Base-by-base conservation (phyloP, 1,139 yeast genomes). In the Magnusiomyces fungicola region DNA sequence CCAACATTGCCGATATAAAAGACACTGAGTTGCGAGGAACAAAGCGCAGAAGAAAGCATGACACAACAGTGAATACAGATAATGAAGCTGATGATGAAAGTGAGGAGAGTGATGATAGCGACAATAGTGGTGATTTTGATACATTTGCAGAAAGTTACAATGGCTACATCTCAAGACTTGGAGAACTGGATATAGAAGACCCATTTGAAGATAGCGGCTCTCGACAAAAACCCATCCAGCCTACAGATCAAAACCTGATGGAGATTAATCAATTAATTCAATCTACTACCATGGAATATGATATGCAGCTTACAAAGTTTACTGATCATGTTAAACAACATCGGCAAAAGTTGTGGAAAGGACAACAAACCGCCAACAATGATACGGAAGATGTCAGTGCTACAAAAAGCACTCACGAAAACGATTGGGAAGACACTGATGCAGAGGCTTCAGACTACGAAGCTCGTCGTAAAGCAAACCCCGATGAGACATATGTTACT, bases 201-300 rank as follows among this genome's bases (percentile, higher is more conserved):
- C 5, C 25, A 4, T 9, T 38, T 3, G n/a, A 21, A 6, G 21
- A 38, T 16, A 12, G 29, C 7, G 16, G 41, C 12, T 14, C n/a
- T 7, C n/a, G 22, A 34, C 19, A 16, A 12, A 34, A 34, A n/a
- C 24, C 25, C 4, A 21, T 23, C 5, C 41, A 38, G 29, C 41
- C 41, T 4, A 30, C 22, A 18, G 44, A 41, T 24, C 33, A 41
- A 5, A 41, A 27, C n/a, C 24, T 41, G 22, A 34, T 41, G 5
- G 53, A 50, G 37, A 36, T 50, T 2, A 42, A 36, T 22, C 49
- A 47, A 32, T 30, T 46, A 2, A 37, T 48, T 4, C 53, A 50
- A 12, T 47, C 50, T 23, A 43, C 53, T 10, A 50, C 50, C 2
- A 32, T 33, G 3, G 30, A 47, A 18, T 48, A 43, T 23, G 50